Evolutionary conservation across 441 rosid species (phyloP).

Genomic region (Isatis lusitanica): DNA sequence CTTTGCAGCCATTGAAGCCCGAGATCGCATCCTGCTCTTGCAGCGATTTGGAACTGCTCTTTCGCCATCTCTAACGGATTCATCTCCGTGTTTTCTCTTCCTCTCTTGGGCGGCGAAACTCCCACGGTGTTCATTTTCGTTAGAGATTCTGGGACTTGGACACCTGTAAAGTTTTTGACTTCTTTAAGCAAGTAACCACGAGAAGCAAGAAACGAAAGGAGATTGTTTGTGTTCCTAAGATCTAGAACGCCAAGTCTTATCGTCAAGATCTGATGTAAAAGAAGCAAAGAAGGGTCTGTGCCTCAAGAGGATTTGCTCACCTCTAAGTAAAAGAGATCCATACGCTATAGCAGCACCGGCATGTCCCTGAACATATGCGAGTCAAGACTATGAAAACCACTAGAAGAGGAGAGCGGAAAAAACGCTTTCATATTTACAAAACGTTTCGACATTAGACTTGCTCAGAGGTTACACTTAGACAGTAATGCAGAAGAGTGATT

Average conservation of each 20-base stretch:
- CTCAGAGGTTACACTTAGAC: no score
- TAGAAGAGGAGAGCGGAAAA: neutral
- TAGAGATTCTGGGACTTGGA: conserved; percentile 66
- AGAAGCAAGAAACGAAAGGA: conserved; percentile 5
- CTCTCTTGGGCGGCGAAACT: conserved; percentile 45
- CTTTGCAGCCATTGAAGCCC: conserved; percentile 80
- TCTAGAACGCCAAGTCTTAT: neutral
- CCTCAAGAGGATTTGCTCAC: conserved; percentile 37
- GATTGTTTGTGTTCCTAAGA: neutral
- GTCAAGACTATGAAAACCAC: conserved; percentile 2
- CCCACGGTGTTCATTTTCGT: conserved; percentile 42
- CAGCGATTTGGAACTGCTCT: conserved; percentile 73
- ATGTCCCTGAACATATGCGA: conserved; percentile 47
- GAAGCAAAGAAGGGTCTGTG: neutral
- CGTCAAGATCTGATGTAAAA: conserved; percentile 1
- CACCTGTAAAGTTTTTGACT: conserved; percentile 48
- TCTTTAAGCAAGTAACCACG: neutral
- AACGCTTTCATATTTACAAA: neutral
- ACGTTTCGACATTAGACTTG: neutral
- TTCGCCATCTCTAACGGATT: conserved; percentile 68
- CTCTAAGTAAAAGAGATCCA: conserved; percentile 93
- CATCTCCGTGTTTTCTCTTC: conserved; percentile 24
- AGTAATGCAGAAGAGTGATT: neutral
- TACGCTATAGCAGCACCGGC: conserved; percentile 90
- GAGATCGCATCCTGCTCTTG: conserved; percentile 72